Conservation (phyloP, 805 yeast genomes). For the Kuraishia floccosa region DNA sequence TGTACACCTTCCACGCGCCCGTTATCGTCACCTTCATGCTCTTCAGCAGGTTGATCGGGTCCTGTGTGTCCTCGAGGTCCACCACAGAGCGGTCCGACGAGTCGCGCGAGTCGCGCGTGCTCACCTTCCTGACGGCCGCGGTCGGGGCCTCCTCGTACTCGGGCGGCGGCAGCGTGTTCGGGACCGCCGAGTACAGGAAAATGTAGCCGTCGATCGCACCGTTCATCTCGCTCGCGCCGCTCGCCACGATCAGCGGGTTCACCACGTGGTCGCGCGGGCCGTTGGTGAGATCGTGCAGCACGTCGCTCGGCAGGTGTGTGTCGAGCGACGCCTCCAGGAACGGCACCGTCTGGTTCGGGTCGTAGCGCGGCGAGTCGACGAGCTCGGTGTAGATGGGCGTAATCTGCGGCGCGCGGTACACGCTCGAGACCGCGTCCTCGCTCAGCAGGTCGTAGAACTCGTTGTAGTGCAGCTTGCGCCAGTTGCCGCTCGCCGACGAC, state of each 20-base stretch:
- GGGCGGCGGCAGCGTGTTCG: slow-evolving; percentile 53
- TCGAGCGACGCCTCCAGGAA: slow-evolving; percentile 65
- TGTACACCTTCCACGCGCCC: slow-evolving; percentile 68
- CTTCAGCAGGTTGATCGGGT: slow-evolving; percentile 24
- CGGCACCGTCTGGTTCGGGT: slow-evolving; percentile 58
- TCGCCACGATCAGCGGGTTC: slow-evolving; percentile 60
- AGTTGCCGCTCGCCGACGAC: slow-evolving; percentile 1
- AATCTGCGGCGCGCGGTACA: slow-evolving; percentile 34
- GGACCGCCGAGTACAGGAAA: slow-evolving; percentile 59
- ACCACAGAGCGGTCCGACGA: background rate
- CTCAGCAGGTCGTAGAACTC: slow-evolving; percentile 7
- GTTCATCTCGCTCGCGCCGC: slow-evolving; percentile 70
- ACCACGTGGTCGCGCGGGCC: slow-evolving; percentile 55
- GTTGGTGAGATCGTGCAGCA: slow-evolving; percentile 48
- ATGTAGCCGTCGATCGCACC: slow-evolving; percentile 70
- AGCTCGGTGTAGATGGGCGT: slow-evolving; percentile 58
- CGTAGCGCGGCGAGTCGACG: slow-evolving; percentile 66
- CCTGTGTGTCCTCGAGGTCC: slow-evolving; percentile 8
- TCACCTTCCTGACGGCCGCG: background rate
- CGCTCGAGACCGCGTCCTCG: slow-evolving; percentile 1
- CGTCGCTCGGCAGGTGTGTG: slow-evolving; percentile 45
- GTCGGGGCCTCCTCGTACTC: slow-evolving; percentile 25
- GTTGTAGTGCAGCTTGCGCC: slow-evolving; percentile 9
- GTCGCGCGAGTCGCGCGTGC: background rate
- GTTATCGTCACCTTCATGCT: slow-evolving; percentile 43